A percentile compares a stretch with the other conserved stretches of the same genome.
phyloP scores from a whole-genome alignment of 192 early-diverging fungal genomes.

The Phycomyces blakesleeanus region DNA sequence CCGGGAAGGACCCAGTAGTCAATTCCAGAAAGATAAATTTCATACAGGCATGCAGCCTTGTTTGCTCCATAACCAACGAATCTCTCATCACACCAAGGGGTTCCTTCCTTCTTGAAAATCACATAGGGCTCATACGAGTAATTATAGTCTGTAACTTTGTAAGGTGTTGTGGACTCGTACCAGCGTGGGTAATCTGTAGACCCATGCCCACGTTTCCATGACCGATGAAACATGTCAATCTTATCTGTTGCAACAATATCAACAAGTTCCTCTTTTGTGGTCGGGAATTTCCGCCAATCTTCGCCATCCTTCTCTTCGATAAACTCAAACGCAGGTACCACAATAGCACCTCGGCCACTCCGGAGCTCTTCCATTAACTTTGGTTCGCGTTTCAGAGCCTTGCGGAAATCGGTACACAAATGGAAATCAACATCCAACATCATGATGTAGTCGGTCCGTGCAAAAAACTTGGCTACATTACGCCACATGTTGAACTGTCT shows the following conservation, averaged over 20 bases:
- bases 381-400: conserved; percentile 31
- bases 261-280: conserved; percentile 39
- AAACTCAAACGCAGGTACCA: conserved; percentile 60
- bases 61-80: conserved; percentile 63
- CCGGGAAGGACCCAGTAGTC: conserved; percentile 55
- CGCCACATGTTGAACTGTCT: conserved; percentile 67
- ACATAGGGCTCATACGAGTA: conserved; percentile 59
- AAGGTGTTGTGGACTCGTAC: conserved; percentile 42
- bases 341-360: conserved; percentile 45
- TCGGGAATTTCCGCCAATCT: conserved; percentile 48
- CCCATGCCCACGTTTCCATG: conserved; percentile 53
- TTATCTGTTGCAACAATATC: conserved; percentile 41
- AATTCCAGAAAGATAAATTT: conserved; percentile 55
- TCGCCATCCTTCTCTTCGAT: conserved; percentile 49
- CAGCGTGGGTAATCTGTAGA: conserved; percentile 54
- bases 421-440: conserved; percentile 61
- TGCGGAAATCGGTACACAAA: conserved; percentile 51
- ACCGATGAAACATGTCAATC: conserved; percentile 55
- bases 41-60: conserved; percentile 59
- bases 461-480: conserved; percentile 60
- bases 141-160: conserved; percentile 51
- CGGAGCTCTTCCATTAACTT: conserved; percentile 41
- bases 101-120: conserved; percentile 48
- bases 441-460: conserved; percentile 56
- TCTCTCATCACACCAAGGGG: conserved; percentile 58